These are phyloP conservation scores for Lunularia cruciata DNA, from an alignment of 225 moss, liverwort and hornwort genomes.

Conservation along the genomic window DNA sequence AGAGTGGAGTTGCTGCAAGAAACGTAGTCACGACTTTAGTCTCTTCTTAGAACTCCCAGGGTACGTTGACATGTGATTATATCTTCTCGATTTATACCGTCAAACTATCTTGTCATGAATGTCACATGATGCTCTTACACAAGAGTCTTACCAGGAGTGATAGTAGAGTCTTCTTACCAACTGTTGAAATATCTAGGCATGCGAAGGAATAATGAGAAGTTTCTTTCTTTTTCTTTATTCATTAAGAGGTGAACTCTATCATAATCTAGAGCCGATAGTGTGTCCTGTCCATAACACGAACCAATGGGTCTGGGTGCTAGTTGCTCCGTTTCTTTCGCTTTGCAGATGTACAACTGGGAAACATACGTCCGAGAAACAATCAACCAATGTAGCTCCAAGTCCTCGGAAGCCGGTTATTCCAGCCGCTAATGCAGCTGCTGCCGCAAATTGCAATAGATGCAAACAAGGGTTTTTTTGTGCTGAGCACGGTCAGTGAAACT, in stretches of 20 bases:
- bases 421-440: slow-evolving; percentile 38
- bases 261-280: no score
- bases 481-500: slow-evolving; percentile 77
- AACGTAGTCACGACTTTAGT: slow-evolving; percentile 92
- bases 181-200: no score
- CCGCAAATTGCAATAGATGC: slow-evolving; percentile 74
- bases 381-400: slow-evolving; percentile 54
- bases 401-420: slow-evolving; percentile 49
- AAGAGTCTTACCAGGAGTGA: no score
- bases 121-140: no score
- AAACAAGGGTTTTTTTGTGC: slow-evolving; percentile 92
- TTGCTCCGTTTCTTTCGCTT: slow-evolving; percentile 22
- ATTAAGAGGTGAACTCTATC: no score
- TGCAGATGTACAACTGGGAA: slow-evolving; percentile 85
- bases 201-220: no score
- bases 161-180: no score
- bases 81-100: no score
- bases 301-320: slow-evolving; percentile 40
- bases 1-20: slow-evolving; percentile 97
- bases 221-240: no score
- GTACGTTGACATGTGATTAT: slow-evolving; percentile 46
- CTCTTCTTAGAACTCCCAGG: slow-evolving; percentile 79
- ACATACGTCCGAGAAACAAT: slow-evolving; percentile 73
- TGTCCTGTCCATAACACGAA: slow-evolving; percentile 33
- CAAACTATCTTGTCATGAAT: no score